Base-by-base conservation (phyloP, 1,139 yeast genomes). In the Protomyces macrosporus region DNA sequence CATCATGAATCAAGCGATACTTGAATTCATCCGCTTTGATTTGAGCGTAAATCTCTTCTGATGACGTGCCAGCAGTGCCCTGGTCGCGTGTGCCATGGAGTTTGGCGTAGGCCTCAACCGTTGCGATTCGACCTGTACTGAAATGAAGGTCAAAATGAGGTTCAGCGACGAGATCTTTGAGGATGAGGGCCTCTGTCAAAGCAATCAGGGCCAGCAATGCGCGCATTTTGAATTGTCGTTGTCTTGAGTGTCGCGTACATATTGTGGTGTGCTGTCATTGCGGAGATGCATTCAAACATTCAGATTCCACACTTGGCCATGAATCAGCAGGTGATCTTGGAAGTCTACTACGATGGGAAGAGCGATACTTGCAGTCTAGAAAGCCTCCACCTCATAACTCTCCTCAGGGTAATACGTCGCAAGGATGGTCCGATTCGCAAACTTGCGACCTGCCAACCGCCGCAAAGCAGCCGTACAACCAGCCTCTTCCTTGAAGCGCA, bases 371-470 rank as follows among this genome's bases (percentile, higher is more conserved):
- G 6, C 9, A 3, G 6, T 10, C 40, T 23, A 58, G 52, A 58
- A 58, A 10, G 62, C 62, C 16, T 58, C 62, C 16, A 53, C 58
- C 58, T 60, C 63, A 35, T 77, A 85, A 72, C 86, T 93, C 7
- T 76, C 77, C 67, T 82, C 85, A 67, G 86, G 83, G 67, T 81
- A 81, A 70, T 78, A 88, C 1, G 87, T 81, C 67, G 89, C 85
- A 23, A 90, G 69, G 0, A 90, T 84, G 0, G 88, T 82, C 61
- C 96, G 79, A 60, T 85, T 93, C 68, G 85, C 82, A 71, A 86
- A 90, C 67, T 76, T 76, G 56, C 86, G 75, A 0, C 96, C 96
- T 3, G 88, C 84, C 33, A 89, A 71, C n/a, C 80, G 82, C 71
- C 80, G 73, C 59, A 86, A 78, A 0, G 95, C 95, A 32, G 76